Evolutionary conservation across 768 basidiomycete genomes (phyloP).

Genomic region (Psilocybe tampanensis): DNA sequence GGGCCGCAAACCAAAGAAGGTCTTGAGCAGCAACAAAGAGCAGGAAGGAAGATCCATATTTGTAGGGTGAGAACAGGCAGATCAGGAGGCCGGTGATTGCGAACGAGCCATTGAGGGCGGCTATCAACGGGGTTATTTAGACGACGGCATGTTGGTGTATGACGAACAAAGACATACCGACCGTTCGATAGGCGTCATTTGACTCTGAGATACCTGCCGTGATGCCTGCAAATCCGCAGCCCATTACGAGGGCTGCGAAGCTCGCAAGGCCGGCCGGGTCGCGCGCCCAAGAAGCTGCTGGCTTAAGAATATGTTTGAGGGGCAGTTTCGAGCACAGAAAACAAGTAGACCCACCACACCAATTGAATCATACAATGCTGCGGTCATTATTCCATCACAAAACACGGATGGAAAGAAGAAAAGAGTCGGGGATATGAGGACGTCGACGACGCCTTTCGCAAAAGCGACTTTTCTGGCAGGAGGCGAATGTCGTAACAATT

Average conservation of each 20-base stretch:
- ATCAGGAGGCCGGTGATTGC: constrained; percentile 16
- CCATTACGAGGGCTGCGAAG: constrained; percentile 24
- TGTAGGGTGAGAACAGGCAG: constrained; percentile 21
- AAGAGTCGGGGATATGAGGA: constrained; percentile 20
- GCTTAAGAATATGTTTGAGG: neutral
- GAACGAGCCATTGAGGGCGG: constrained; percentile 25
- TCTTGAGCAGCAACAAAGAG: constrained; percentile 23
- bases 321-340: neutral
- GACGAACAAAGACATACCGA: constrained; percentile 19
- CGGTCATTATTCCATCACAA: constrained; percentile 20
- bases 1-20: constrained; percentile 22
- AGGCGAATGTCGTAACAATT: neutral
- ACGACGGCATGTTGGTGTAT: neutral
- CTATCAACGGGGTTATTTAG: constrained; percentile 7
- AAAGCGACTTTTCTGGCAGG: constrained; percentile 19
- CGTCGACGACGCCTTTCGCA: constrained; percentile 23
- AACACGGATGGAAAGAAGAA: constrained; percentile 23
- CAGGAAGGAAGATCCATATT: constrained; percentile 24
- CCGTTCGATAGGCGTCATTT: constrained; percentile 23
- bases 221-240: constrained; percentile 21
- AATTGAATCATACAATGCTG: constrained; percentile 16
- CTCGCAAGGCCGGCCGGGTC: constrained; percentile 16
- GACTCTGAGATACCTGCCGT: constrained; percentile 23
- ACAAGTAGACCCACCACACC: constrained; percentile 17
- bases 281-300: constrained; percentile 10